Evolutionary conservation across 2,329 filamentous ascomycete genomes (phyloP), one percentile per base, ranked within the genome.

Genomic region (Chaetomium globosum): DNA sequence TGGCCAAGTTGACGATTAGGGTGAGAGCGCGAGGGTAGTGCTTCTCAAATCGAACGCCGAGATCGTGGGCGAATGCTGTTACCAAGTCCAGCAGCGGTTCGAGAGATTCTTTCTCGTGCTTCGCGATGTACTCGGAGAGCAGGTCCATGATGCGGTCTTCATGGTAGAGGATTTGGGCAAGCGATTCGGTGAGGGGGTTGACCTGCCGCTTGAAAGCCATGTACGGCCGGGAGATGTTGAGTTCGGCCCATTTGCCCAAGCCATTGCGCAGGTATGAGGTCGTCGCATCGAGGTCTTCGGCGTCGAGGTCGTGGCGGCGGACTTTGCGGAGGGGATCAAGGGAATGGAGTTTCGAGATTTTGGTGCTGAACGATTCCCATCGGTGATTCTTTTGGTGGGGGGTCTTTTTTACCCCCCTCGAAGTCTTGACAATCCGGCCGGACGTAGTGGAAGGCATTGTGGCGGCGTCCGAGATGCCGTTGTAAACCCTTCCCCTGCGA

Each of bases 251-350:
- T 84, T 91, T 91, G 69, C 93, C 87, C 69, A 98, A 81, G 1
- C 92, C 88, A 54, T 87, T 88, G 71, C 88, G 87, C 72, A 99
- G 93, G 78, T 96, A 95, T 23, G 94, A 97, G n/a, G 90, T 90
- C 31, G 88, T 86, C 26, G 88, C 83, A 66, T 88, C 86, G 73
- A 89, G 82, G 77, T 93, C 89, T 81, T 91, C 89, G 74, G 89
- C 87, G 68, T 93, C 90, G 80, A 95, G 87, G 73, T 91, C 88
- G 80, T 96, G 86, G 76, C 90, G 89, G 78, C 93, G 91, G 73
- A 96, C 90, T 79, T 89, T 89, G 77, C 95, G 92, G 71, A 99
- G 85, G 54, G 95, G 95, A 74, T 99, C 94, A 79, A 99, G 84
- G 36, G 87, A 87, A 79, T 92, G 95, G 74, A 98, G 86, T 77